phyloP scores from a whole-genome alignment of 2,329 filamentous ascomycete species.

The Hypoxylon sp. region DNA sequence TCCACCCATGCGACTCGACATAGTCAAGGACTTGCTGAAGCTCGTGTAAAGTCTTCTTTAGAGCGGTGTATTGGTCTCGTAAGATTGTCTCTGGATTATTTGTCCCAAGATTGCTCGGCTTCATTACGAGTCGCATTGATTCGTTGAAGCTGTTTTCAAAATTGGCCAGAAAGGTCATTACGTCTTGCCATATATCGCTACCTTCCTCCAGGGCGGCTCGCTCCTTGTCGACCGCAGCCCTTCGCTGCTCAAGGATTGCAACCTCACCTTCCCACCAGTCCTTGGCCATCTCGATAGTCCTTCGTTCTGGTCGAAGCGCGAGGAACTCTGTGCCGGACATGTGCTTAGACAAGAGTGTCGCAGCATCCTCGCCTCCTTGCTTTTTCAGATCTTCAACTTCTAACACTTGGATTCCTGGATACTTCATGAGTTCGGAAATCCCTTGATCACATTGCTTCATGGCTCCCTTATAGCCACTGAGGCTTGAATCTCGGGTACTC shows the following conservation, averaged over 20 bases:
- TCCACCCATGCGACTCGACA: slow-evolving; percentile 73
- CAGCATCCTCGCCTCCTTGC: slow-evolving; percentile 28
- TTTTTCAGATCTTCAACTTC: slow-evolving; percentile 55
- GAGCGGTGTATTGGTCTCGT: slow-evolving; percentile 63
- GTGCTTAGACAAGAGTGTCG: slow-evolving; percentile 35
- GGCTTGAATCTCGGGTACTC: slow-evolving; percentile 73
- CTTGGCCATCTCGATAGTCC: slow-evolving; percentile 75
- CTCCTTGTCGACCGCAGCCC: slow-evolving; percentile 66
- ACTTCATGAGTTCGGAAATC: slow-evolving; percentile 65
- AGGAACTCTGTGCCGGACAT: slow-evolving; percentile 63
- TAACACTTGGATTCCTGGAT: slow-evolving; percentile 63
- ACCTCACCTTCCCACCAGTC: slow-evolving; percentile 76
- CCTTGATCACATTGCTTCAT: slow-evolving; percentile 72
- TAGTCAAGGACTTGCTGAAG: slow-evolving; percentile 63
- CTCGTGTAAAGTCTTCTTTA: slow-evolving; percentile 59
- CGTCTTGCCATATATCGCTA: slow-evolving; percentile 70
- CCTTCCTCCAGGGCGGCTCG: slow-evolving; percentile 73
- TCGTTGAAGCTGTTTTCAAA: slow-evolving; percentile 63
- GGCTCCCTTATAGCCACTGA: slow-evolving; percentile 75
- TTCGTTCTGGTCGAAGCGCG: slow-evolving; percentile 67
- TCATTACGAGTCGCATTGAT: slow-evolving; percentile 30
- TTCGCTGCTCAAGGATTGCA: slow-evolving; percentile 61
- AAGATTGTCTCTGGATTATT: slow-evolving; percentile 51
- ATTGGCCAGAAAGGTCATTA: slow-evolving; percentile 64
- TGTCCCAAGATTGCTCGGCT: slow-evolving; percentile 40